A percentile compares a stretch with the other conserved stretches of the same genome.
These are phyloP conservation scores for Colletotrichum sp. DNA, from an alignment of 2,329 filamentous ascomycete genomes.

Conservation along the genomic window DNA sequence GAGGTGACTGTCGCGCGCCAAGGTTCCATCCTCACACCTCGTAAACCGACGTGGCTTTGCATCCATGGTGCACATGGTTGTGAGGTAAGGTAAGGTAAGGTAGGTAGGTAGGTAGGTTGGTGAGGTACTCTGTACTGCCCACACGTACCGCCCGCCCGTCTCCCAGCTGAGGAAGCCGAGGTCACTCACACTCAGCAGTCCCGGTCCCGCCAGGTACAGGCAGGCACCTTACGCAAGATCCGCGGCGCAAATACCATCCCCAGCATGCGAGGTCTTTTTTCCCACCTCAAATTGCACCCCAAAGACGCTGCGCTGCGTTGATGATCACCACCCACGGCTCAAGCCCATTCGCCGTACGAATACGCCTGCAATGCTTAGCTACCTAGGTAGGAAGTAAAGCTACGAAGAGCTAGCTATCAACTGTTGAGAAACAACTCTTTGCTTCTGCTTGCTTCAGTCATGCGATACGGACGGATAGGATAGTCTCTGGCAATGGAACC, in stretches of 20 bases:
- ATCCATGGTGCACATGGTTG: background rate
- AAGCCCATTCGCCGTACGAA: background rate
- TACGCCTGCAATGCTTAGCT: background rate
- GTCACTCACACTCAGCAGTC: background rate
- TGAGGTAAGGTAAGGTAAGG: background rate
- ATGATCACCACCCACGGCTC: background rate
- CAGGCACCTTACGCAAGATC: background rate
- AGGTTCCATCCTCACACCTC: background rate
- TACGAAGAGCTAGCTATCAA: background rate
- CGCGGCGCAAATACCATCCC: background rate
- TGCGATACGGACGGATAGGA: background rate
- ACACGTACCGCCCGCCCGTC: background rate
- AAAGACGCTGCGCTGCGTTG: background rate
- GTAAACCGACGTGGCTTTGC: constrained; percentile 17
- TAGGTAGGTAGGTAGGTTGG: too few species aligned
- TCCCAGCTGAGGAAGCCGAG: background rate
- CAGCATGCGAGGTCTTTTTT: background rate
- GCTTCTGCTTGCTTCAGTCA: background rate
- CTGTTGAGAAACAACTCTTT: background rate
- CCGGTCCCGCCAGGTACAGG: background rate
- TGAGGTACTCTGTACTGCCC: background rate
- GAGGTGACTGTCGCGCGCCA: background rate
- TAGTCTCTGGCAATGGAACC: background rate
- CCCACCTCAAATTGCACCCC: background rate
- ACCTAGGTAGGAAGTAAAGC: background rate